phyloP scores from a whole-genome alignment of 768 basidiomycete genomes.

The Amylocystis lapponica region DNA sequence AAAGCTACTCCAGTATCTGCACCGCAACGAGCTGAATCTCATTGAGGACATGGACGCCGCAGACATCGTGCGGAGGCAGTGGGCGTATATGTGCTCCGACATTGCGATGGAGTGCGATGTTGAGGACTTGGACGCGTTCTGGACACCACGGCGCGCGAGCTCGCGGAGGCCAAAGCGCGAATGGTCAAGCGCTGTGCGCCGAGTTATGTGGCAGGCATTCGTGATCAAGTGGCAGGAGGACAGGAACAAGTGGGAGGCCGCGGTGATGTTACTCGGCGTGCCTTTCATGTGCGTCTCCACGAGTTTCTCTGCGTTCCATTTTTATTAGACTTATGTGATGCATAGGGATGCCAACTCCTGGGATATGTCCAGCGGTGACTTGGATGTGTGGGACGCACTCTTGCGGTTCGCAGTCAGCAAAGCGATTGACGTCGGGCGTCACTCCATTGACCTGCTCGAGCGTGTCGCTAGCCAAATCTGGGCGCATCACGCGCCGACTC shows the following conservation, averaged over 20 bases:
- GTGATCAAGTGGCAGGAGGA: slow-evolving; percentile 50
- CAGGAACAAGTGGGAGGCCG: slow-evolving; percentile 46
- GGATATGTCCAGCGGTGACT: slow-evolving; percentile 50
- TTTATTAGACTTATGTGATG: neutral
- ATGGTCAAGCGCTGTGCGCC: slow-evolving; percentile 39
- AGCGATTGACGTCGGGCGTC: slow-evolving; percentile 56
- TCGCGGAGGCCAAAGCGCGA: neutral
- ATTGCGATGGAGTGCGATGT: slow-evolving; percentile 42
- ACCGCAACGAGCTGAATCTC: slow-evolving; percentile 41
- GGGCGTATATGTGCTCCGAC: slow-evolving; percentile 59
- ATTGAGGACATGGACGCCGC: slow-evolving; percentile 37
- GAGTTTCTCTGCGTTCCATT: slow-evolving; percentile 9
- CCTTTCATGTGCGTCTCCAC: slow-evolving; percentile 67
- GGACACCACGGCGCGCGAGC: slow-evolving; percentile 24
- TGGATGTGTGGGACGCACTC: slow-evolving; percentile 54
- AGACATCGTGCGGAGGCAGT: slow-evolving; percentile 44
- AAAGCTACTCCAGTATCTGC: slow-evolving; percentile 42
- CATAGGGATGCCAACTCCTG: slow-evolving; percentile 31
- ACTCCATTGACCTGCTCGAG: slow-evolving; percentile 48
- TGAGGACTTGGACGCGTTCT: slow-evolving; percentile 43
- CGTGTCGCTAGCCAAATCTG: slow-evolving; percentile 45
- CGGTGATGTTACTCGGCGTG: slow-evolving; percentile 45
- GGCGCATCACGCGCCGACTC: slow-evolving; percentile 33
- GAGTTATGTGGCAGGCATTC: slow-evolving; percentile 52
- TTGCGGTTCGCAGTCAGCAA: slow-evolving; percentile 45